Evolutionary conservation across 2,329 filamentous ascomycete genomes (phyloP).

Genomic region (Fusarium nisikadoi): DNA sequence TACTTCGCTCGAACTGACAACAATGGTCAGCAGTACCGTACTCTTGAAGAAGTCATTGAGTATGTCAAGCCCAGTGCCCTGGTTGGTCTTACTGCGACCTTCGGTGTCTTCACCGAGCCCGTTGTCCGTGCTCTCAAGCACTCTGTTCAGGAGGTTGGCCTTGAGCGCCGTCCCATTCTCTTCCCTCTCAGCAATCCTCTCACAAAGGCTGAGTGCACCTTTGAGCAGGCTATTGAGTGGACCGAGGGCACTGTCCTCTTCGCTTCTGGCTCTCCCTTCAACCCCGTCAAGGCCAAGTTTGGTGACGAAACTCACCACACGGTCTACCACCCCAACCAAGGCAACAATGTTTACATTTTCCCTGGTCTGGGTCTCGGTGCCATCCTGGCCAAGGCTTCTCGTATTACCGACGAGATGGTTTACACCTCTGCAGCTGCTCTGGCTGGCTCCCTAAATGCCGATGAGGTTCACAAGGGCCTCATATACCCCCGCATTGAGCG

Average conservation of each 20-base stretch:
- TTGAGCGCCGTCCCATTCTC: conserved; percentile 85
- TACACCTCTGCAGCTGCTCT: conserved; percentile 91
- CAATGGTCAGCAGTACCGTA: conserved; percentile 76
- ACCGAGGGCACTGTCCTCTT: conserved; percentile 94
- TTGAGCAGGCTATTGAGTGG: conserved; percentile 90
- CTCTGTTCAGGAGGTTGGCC: conserved; percentile 69
- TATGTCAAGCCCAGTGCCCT: conserved; percentile 95
- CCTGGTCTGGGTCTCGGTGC: conserved; percentile 93
- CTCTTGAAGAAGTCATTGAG: conserved; percentile 89
- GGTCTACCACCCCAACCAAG: conserved; percentile 82
- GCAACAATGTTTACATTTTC: conserved; percentile 94
- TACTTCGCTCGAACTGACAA: conserved; percentile 75
- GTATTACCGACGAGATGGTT: conserved; percentile 94
- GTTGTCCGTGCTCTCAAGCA: conserved; percentile 78
- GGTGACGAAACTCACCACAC: conserved; percentile 63
- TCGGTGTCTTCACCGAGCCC: conserved; percentile 91
- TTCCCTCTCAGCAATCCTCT: conserved; percentile 97
- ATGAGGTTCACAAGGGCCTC: conserved; percentile 84
- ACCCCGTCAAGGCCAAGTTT: conserved; percentile 73
- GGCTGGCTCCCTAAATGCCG: conserved; percentile 78
- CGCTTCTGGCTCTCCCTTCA: conserved; percentile 94
- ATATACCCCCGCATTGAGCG: conserved; percentile 93
- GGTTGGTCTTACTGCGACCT: conserved; percentile 93
- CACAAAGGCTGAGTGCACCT: conserved; percentile 97
- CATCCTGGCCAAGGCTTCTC: conserved; percentile 87